A percentile compares a stretch with the other conserved stretches of the same genome.
Conservation (phyloP, 192 early-diverging fungal species). For the Spizellomyces sp. region DNA sequence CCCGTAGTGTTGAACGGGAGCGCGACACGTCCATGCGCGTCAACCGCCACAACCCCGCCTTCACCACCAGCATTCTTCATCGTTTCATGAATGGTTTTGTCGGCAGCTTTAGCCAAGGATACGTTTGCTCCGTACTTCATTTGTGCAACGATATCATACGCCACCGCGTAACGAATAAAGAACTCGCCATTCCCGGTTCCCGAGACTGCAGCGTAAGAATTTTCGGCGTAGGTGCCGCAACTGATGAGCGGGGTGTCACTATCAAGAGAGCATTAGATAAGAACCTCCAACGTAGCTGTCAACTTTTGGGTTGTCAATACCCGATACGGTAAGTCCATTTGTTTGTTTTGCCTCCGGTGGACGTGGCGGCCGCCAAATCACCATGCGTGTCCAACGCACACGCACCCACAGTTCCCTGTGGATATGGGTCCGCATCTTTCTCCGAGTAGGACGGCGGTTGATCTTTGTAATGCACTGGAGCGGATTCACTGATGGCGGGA, state of each 20-base stretch:
- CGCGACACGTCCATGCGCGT: conserved; percentile 41
- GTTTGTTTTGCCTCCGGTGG: too few species aligned
- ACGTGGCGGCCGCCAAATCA: too few species aligned
- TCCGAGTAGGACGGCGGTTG: too few species aligned
- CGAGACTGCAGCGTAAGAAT: conserved; percentile 42
- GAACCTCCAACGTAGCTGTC: too few species aligned
- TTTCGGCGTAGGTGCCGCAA: conserved; percentile 52
- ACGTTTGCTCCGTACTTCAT: conserved; percentile 45
- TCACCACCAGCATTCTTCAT: conserved; percentile 36
- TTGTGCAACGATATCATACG: conserved; percentile 45
- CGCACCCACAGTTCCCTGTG: too few species aligned
- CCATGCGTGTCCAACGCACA: too few species aligned
- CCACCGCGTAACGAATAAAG: conserved; percentile 45
- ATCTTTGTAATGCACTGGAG: too few species aligned
- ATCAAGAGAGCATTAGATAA: not conserved
- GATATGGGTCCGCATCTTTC: too few species aligned
- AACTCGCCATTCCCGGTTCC: conserved; percentile 52
- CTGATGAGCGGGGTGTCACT: conserved; percentile 50
- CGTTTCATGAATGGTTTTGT: conserved; percentile 29
- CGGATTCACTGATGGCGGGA: too few species aligned
- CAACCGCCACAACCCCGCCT: conserved; percentile 51
- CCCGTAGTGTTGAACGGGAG: conserved; percentile 45
- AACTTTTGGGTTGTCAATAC: too few species aligned
- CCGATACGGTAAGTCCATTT: too few species aligned
- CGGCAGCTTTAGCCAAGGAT: conserved; percentile 35